phyloP scores from a whole-genome alignment of 139 green algal species.

The Monoraphidium neglectum region DNA sequence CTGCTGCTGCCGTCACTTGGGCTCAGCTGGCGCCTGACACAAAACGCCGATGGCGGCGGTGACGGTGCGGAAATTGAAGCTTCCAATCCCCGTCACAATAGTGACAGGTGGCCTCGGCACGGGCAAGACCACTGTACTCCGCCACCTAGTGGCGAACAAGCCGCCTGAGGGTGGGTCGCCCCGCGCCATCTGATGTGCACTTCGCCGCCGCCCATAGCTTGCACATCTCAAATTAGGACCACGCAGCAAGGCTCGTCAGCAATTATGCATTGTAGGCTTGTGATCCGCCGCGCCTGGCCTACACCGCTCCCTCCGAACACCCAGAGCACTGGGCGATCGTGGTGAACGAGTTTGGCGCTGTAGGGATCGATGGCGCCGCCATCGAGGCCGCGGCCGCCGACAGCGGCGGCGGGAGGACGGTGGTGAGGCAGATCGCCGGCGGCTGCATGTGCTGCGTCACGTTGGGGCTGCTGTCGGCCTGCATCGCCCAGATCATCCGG shows the following conservation, averaged over 20 bases:
- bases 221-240: no score
- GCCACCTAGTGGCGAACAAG: slow-evolving; percentile 35
- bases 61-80: background rate
- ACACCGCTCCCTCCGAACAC: no score
- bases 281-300: no score
- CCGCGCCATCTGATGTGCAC: no score
- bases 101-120: slow-evolving; percentile 60
- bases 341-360: slow-evolving; percentile 72
- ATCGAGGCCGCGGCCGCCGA: slow-evolving; percentile 32
- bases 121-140: slow-evolving; percentile 70
- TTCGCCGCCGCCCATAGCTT: no score
- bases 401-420: background rate
- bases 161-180: no score
- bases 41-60: no score
- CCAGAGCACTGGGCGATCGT: slow-evolving; percentile 67
- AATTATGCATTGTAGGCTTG: no score
- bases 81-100: slow-evolving; percentile 48
- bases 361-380: slow-evolving; percentile 64
- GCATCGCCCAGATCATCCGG: slow-evolving; percentile 71
- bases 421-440: slow-evolving; percentile 63
- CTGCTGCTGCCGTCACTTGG: no score
- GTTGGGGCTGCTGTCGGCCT: slow-evolving; percentile 47
- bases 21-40: no score
- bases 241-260: no score
- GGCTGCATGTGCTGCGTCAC: slow-evolving; percentile 77